A percentile compares a stretch with the other conserved stretches of the same genome.
Evolutionary conservation across 306 rosid genomes (phyloP).

Genomic region (Cicer cuneatum): DNA sequence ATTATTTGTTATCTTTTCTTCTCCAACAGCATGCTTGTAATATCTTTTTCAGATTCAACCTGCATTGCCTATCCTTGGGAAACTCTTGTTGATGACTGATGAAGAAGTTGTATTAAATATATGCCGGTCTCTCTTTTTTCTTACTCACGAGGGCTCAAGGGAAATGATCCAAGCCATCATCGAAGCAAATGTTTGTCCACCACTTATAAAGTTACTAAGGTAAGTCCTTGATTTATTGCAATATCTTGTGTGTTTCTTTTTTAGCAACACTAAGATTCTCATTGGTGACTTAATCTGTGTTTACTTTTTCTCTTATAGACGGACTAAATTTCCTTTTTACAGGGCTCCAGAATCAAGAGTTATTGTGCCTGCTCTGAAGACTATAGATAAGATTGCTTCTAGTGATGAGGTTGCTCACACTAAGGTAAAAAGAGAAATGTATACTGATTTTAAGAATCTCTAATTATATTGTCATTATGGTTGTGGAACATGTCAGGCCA

Average conservation of each 20-base stretch:
- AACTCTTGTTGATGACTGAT: neutral
- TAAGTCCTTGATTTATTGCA: neutral
- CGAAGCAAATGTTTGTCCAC: neutral
- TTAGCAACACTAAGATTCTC: neutral
- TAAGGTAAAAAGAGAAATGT: neutral
- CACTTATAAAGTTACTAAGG: neutral
- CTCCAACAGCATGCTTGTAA: neutral
- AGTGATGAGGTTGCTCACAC: neutral
- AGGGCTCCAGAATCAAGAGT: neutral
- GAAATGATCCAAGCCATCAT: neutral
- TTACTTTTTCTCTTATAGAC: neutral
- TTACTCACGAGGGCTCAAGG: neutral
- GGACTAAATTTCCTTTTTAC: neutral
- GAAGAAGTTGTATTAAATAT: neutral
- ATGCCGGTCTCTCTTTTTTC: neutral
- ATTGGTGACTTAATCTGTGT: neutral
- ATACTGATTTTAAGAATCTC: neutral
- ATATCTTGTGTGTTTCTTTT: neutral
- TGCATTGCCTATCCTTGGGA: neutral
- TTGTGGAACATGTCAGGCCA: neutral
- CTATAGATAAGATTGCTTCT: neutral
- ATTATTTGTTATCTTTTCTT: neutral
- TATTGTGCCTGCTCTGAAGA: neutral
- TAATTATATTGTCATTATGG: neutral
- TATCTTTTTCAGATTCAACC: slow-evolving; percentile 8